Conservation (phyloP, 176 grass and related monocot species). For the Avena sativa region DNA sequence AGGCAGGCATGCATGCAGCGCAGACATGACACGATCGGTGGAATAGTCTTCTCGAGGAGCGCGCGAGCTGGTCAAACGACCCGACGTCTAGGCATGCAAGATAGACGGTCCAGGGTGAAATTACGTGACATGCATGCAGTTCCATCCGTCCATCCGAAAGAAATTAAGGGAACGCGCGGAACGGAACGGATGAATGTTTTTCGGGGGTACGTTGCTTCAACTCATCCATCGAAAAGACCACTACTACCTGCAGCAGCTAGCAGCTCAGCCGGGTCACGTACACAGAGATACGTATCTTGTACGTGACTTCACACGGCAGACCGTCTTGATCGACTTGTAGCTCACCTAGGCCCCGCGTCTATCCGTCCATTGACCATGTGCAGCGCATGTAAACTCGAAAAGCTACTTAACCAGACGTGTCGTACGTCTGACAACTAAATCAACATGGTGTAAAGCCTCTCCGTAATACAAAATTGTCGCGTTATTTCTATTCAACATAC, state of each 20-base stretch:
- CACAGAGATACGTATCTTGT: neutral
- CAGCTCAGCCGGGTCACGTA: conserved; percentile 3
- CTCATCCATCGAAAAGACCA: neutral
- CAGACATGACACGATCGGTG: neutral
- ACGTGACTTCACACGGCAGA: neutral
- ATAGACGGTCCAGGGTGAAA: neutral
- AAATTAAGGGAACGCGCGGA: neutral
- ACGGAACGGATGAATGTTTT: conserved; percentile 1
- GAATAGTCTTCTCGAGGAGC: neutral
- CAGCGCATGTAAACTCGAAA: too few relatives aligned
- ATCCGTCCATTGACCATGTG: too few relatives aligned
- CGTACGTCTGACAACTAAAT: too few relatives aligned
- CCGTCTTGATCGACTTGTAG: neutral
- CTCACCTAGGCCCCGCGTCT: neutral
- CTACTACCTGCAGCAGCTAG: neutral
- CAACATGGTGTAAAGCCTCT: too few relatives aligned
- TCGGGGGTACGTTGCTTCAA: neutral
- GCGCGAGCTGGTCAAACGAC: neutral
- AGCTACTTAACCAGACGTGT: too few relatives aligned
- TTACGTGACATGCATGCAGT: neutral
- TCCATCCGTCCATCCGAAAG: neutral
- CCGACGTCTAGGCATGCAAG: neutral
- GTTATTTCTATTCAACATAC: too few relatives aligned
- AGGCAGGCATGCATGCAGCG: neutral
- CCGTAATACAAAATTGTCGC: too few relatives aligned